Base-by-base conservation (phyloP, 2,329 filamentous ascomycete genomes). In the Pseudogymnoascus sp. region DNA sequence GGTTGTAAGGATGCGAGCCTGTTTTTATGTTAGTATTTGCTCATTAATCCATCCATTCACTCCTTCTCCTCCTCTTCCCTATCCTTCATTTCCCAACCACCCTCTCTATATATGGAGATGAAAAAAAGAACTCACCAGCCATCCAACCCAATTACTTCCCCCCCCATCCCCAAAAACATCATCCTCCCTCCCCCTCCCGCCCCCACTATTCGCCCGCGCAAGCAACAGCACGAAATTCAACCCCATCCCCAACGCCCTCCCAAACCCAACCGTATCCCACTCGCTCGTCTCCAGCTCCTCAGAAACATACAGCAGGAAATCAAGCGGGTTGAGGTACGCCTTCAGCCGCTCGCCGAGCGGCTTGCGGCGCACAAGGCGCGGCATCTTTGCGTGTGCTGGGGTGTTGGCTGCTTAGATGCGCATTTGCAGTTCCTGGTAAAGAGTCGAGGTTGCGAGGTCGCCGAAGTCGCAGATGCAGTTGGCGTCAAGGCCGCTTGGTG, bases 221-320 rank as follows among this genome's bases (percentile, higher is more conserved):
- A 97, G 76, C 62, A 97, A 79, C 73, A 96, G 93, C 33, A 88
- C 69, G 42, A 96, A 77, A 75, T 97, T 97, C 70, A 93, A 79
- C 0, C 74, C 82, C 29, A 96, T 69, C 4, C 92, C 93, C 16
- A 96, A 78, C 61, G 90, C 86, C 4, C 86, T 84, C 26, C 91
- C 89, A 74, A 91, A 88, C 37, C 86, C 78, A 68, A 90, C 88
- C 19, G 93, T 91, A 69, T 97, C 90, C 86, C 92, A 96, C 70
- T 96, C 90, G 72, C 89, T 87, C 29, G 91, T 91, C 73, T 97
- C 93, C 65, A 99, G 83, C 76, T 96, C 91, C 74, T 97, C 93
- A 0, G 91, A 96, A 1, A 96, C 76, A 89, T 91, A 96, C 16
- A 99, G 85, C 62, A 95, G 78, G 72, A 93, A 90, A 76, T 99